phyloP scores from a whole-genome alignment of 768 basidiomycete genomes.

The Fibroporia radiculosa region DNA sequence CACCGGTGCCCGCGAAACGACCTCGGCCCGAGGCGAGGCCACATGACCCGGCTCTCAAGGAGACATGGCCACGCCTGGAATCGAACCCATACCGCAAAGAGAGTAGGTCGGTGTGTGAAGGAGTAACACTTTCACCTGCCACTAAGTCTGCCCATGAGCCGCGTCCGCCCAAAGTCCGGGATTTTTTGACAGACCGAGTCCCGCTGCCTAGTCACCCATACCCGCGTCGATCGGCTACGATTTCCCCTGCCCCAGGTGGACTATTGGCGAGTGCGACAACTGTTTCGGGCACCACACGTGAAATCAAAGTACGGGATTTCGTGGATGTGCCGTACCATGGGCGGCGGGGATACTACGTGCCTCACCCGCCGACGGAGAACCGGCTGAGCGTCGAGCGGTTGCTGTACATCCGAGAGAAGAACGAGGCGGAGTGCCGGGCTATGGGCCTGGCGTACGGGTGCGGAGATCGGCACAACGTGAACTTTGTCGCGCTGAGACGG shows the following conservation, averaged over 20 bases:
- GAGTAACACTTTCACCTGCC: too few species aligned
- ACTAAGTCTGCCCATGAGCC: too few species aligned
- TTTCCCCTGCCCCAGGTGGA: too few species aligned
- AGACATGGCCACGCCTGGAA: too few species aligned
- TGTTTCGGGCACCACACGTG: not conserved
- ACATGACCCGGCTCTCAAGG: too few species aligned
- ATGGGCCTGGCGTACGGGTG: conserved; percentile 9
- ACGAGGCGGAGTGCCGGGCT: conserved; percentile 5
- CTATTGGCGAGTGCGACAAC: too few species aligned
- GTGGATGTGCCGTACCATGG: conserved; percentile 16
- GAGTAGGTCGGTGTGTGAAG: too few species aligned
- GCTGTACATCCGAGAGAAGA: conserved; percentile 11
- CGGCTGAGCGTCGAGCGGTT: conserved; percentile 6
- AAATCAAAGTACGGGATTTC: conserved; percentile 18
- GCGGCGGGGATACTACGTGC: conserved; percentile 13
- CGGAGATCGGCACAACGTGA: not conserved
- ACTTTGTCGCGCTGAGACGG: conserved; percentile 2
- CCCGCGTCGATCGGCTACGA: not conserved
- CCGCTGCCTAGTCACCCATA: not conserved
- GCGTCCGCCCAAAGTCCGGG: not conserved
- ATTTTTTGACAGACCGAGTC: not conserved
- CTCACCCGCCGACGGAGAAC: conserved; percentile 16
- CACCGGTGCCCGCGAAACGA: too few species aligned
- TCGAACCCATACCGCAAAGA: too few species aligned
- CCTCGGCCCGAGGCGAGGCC: too few species aligned